phyloP scores from a whole-genome alignment of 176 grass and related monocot species.

The Oryza glumipatula region DNA sequence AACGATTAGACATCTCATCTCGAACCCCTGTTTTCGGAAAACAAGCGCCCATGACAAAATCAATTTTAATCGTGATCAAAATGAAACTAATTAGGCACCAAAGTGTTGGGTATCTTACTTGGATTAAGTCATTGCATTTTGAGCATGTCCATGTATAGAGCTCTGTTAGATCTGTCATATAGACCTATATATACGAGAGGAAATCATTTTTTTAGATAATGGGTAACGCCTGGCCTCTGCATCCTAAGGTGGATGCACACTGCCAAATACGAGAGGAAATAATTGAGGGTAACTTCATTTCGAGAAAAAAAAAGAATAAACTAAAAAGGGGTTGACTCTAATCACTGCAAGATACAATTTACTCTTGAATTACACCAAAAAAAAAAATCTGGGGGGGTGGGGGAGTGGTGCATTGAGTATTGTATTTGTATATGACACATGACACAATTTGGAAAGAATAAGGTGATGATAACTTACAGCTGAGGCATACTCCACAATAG shows the following conservation, averaged over 20 bases:
- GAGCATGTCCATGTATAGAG: slow-evolving; percentile 82
- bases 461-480: slow-evolving; percentile 68
- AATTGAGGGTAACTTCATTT: slow-evolving; percentile 11
- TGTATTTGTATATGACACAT: not conserved
- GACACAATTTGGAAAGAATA: not conserved
- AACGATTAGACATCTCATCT: slow-evolving; percentile 83
- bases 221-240: too few relatives aligned
- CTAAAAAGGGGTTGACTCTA: not conserved
- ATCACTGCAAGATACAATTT: not conserved
- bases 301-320: not conserved
- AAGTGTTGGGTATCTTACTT: slow-evolving; percentile 47
- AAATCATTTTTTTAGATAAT: not conserved
- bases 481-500: slow-evolving; percentile 88
- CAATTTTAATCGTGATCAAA: not conserved
- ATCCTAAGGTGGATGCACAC: too few relatives aligned
- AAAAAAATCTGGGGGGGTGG: not conserved
- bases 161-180: slow-evolving; percentile 71
- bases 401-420: not conserved
- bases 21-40: slow-evolving; percentile 68
- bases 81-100: not conserved
- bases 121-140: slow-evolving; percentile 83
- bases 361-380: not conserved
- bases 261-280: not conserved
- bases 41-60: slow-evolving; percentile 25
- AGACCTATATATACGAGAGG: slow-evolving; percentile 49